Evolutionary conservation across 805 yeast species (phyloP).

Genomic region (Sungouiella thailandica): DNA sequence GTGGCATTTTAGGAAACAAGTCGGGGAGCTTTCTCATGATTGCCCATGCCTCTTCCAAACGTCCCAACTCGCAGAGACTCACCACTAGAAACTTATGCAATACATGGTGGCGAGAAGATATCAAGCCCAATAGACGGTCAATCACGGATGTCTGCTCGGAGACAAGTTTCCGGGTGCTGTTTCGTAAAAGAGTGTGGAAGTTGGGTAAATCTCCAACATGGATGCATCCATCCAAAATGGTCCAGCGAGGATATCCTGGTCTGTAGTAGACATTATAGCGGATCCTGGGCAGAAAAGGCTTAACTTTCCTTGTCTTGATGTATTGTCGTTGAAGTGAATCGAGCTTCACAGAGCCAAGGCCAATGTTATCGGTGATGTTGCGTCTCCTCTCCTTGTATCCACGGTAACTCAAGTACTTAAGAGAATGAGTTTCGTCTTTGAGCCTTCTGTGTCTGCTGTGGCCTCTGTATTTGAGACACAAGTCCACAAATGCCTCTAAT

Average conservation of each 20-base stretch:
- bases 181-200: slow-evolving; percentile 20
- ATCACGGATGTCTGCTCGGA: slow-evolving; percentile 9
- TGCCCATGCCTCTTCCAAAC: slow-evolving; percentile 22
- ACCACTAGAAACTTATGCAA: slow-evolving; percentile 24
- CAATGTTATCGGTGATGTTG: slow-evolving; percentile 13
- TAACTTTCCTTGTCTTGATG: neutral
- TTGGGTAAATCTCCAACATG: slow-evolving; percentile 27
- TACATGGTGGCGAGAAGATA: slow-evolving; percentile 21
- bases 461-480: slow-evolving; percentile 16
- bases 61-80: slow-evolving; percentile 22
- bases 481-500: slow-evolving; percentile 18
- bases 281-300: slow-evolving; percentile 21
- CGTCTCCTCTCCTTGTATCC: slow-evolving; percentile 9
- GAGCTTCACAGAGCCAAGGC: slow-evolving; percentile 1
- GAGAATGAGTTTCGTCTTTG: slow-evolving; percentile 5
- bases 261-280: slow-evolving; percentile 25
- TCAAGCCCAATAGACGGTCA: slow-evolving; percentile 15
- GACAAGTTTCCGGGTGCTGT: slow-evolving; percentile 7
- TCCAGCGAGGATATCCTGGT: slow-evolving; percentile 15
- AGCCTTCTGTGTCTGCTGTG: slow-evolving; percentile 9
- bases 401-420: slow-evolving; percentile 8
- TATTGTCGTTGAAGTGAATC: slow-evolving; percentile 2
- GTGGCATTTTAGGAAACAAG: slow-evolving; percentile 5
- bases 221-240: slow-evolving; percentile 26
- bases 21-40: slow-evolving; percentile 17